Evolutionary conservation across 2,329 filamentous ascomycete genomes (phyloP).

Genomic region (Colletotrichum falcatum): DNA sequence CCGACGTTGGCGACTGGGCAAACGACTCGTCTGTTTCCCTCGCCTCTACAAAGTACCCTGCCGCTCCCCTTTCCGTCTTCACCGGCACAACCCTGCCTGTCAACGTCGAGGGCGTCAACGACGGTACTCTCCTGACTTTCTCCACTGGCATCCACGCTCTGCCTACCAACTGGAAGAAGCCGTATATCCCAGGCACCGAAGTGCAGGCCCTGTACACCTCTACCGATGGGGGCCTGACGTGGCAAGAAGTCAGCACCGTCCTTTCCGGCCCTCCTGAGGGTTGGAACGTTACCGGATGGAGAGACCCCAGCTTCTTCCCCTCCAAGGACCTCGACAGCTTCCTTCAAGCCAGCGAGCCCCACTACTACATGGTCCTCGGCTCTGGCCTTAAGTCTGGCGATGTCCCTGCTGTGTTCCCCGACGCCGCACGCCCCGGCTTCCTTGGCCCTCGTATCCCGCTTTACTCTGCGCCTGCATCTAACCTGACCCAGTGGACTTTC

Average conservation of each 20-base stretch:
- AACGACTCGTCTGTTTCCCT: slow-evolving; percentile 40
- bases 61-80: slow-evolving; percentile 36
- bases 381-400: slow-evolving; percentile 40
- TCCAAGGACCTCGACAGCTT: slow-evolving; percentile 35
- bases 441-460: slow-evolving; percentile 40
- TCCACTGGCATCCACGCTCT: slow-evolving; percentile 37
- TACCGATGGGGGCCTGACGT: slow-evolving; percentile 33
- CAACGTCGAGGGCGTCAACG: slow-evolving; percentile 35
- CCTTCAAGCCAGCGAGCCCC: slow-evolving; percentile 32
- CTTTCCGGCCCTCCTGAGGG: slow-evolving; percentile 37
- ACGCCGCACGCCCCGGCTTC: slow-evolving; percentile 41
- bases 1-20: slow-evolving; percentile 36
- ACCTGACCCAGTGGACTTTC: slow-evolving; percentile 41
- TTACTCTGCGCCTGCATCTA: slow-evolving; percentile 38
- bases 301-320: slow-evolving; percentile 41
- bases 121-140: slow-evolving; percentile 40
- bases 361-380: slow-evolving; percentile 42
- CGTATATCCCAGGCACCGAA: slow-evolving; percentile 39
- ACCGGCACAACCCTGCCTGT: slow-evolving; percentile 39
- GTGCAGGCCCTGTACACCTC: slow-evolving; percentile 38
- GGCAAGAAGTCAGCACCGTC: slow-evolving; percentile 39
- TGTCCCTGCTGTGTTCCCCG: slow-evolving; percentile 35
- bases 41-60: slow-evolving; percentile 23
- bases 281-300: slow-evolving; percentile 42
- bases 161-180: slow-evolving; percentile 42